Percentiles rank a stretch among this genome's conserved stretches.
Evolutionary conservation across 805 yeast genomes (phyloP).

Genomic region (Saccharomycopsis sp.): DNA sequence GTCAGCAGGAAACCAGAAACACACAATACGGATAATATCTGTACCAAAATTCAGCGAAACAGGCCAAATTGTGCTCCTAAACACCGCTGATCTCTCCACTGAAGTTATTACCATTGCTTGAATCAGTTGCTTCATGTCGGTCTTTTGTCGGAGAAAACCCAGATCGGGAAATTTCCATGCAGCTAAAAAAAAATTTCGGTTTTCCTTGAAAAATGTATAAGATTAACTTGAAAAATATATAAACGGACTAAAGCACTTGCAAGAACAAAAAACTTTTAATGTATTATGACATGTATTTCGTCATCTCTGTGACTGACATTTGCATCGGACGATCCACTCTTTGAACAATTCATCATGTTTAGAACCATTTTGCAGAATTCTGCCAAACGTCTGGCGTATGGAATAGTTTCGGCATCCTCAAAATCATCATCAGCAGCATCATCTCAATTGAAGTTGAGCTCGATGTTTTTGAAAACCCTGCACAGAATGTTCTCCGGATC

Average conservation of each 20-base stretch:
- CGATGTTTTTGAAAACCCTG: background rate
- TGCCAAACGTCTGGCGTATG: background rate
- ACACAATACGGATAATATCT: constrained; percentile 45
- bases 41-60: constrained; percentile 67
- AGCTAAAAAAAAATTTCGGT: background rate
- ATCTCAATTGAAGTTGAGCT: background rate
- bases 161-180: background rate
- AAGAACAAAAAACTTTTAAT: background rate
- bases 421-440: background rate
- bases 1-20: background rate
- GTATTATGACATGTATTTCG: background rate
- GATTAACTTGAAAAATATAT: background rate
- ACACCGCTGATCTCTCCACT: constrained; percentile 49
- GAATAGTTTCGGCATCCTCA: background rate
- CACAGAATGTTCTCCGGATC: constrained; percentile 29
- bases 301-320: too few species aligned
- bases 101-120: constrained; percentile 36
- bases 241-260: background rate
- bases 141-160: background rate
- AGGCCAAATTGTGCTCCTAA: constrained; percentile 58
- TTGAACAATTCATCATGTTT: background rate
- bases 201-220: constrained; percentile 1
- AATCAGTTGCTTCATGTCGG: background rate
- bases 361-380: background rate
- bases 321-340: too few species aligned